These are phyloP conservation scores for Colletotrichum tofieldiae DNA, from an alignment of 2,329 filamentous ascomycete species.

Conservation along the genomic window DNA sequence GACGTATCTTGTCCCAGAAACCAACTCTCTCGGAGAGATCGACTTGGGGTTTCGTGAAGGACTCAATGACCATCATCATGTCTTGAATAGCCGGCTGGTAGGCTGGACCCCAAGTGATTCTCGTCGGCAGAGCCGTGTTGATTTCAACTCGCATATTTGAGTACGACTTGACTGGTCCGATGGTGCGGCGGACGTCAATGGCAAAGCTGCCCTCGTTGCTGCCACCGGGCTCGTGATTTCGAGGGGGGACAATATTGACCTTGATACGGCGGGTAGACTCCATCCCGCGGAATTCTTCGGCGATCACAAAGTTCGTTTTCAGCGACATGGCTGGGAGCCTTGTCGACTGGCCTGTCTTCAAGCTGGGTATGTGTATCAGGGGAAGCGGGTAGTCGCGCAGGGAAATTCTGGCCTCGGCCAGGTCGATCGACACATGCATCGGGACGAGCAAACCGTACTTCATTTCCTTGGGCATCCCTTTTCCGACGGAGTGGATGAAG, in stretches of 20 bases:
- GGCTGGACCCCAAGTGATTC: slow-evolving; percentile 96
- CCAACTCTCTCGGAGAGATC: slow-evolving; percentile 95
- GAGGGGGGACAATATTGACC: slow-evolving; percentile 87
- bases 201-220: slow-evolving; percentile 78
- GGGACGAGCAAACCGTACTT: slow-evolving; percentile 91
- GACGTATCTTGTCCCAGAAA: slow-evolving; percentile 98
- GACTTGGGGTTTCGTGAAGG: slow-evolving; percentile 94
- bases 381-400: slow-evolving; percentile 95
- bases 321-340: slow-evolving; percentile 87
- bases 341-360: slow-evolving; percentile 84
- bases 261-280: slow-evolving; percentile 86
- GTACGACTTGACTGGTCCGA: slow-evolving; percentile 96
- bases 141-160: slow-evolving; percentile 94
- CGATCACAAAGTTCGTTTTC: slow-evolving; percentile 93
- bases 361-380: slow-evolving; percentile 88
- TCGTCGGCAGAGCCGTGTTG: slow-evolving; percentile 91
- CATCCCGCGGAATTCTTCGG: slow-evolving; percentile 88
- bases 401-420: slow-evolving; percentile 90
- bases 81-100: slow-evolving; percentile 99
- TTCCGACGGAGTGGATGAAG: slow-evolving; percentile 92
- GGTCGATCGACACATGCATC: slow-evolving; percentile 89
- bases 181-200: slow-evolving; percentile 90
- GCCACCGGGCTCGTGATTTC: slow-evolving; percentile 68
- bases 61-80: slow-evolving; percentile 99
- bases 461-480: slow-evolving; percentile 94